Evolutionary conservation across 140 eudicot genomes (phyloP).

Genomic region (Senecio squalidus): DNA sequence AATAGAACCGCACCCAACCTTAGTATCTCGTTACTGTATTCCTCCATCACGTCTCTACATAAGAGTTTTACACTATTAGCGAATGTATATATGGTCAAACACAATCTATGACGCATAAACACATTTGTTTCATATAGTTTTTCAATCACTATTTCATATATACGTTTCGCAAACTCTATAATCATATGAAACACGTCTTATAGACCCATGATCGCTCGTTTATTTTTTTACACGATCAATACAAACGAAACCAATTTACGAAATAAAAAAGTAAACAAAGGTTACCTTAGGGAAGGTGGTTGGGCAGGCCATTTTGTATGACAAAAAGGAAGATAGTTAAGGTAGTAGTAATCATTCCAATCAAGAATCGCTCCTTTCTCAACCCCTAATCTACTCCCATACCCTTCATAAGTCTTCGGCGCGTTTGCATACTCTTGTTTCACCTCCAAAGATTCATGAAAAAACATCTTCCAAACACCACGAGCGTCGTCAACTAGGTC

Average conservation of each 20-base stretch:
- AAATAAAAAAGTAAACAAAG: not conserved
- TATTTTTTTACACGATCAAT: no score
- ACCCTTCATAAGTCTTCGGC: conserved; percentile 81
- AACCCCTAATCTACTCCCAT: conserved; percentile 75
- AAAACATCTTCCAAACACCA: conserved; percentile 66
- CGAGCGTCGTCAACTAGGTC: conserved; percentile 57
- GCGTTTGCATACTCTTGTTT: conserved; percentile 66
- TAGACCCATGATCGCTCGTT: no score
- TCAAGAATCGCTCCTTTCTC: conserved; percentile 89
- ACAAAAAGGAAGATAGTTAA: conserved; percentile 52
- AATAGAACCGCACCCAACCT: conserved; percentile 48
- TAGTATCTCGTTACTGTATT: conserved; percentile 49
- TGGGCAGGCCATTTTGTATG: conserved; percentile 73
- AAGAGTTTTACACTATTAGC: not conserved
- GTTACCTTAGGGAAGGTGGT: conserved; percentile 54
- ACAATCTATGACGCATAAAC: no score
- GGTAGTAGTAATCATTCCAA: conserved; percentile 84
- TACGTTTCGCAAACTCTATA: no score
- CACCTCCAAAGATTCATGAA: conserved; percentile 71
- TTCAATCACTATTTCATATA: no score
- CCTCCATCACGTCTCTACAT: conserved; percentile 57
- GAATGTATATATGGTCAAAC: not conserved
- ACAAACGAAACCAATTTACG: no score
- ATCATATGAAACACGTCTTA: no score
- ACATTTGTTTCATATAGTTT: no score